A percentile compares a stretch with the other conserved stretches of the same genome.
phyloP scores from a whole-genome alignment of 352 stramenopile species.

The Phytophthora kernoviae region DNA sequence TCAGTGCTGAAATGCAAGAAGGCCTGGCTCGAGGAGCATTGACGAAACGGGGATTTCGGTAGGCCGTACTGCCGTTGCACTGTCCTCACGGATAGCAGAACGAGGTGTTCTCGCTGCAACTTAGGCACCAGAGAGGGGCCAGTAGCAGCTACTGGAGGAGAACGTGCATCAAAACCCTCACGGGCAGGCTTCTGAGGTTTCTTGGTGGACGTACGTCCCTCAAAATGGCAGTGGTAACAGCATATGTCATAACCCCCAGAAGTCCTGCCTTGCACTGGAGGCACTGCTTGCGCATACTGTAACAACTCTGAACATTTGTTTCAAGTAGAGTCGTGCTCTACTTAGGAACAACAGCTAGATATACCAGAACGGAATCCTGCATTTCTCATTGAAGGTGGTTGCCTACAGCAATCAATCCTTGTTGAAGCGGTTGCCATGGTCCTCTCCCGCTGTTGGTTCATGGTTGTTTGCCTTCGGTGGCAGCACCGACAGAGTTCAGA shows the following conservation, averaged over 20 bases:
- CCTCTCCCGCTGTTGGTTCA: neutral
- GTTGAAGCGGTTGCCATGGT: neutral
- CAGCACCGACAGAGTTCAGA: too few relatives aligned
- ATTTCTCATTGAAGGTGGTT: neutral
- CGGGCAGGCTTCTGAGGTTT: conserved; percentile 8
- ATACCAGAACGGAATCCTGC: neutral
- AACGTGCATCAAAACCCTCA: conserved; percentile 29
- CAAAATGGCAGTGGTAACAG: neutral
- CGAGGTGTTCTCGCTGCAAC: conserved; percentile 5
- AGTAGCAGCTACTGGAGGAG: conserved; percentile 9
- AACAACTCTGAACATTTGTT: too few relatives aligned
- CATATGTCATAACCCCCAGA: too few relatives aligned
- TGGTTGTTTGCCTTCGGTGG: too few relatives aligned
- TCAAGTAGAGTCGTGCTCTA: neutral
- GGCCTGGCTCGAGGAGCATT: neutral
- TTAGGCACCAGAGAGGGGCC: conserved; percentile 19
- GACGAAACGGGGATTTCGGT: neutral
- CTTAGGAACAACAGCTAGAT: neutral
- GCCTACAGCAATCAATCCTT: neutral
- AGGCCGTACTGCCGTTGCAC: neutral
- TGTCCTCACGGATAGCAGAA: neutral
- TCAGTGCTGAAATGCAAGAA: too few relatives aligned
- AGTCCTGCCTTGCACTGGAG: too few relatives aligned
- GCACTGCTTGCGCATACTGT: too few relatives aligned
- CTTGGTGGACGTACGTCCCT: conserved; percentile 18